Evolutionary conservation across 768 basidiomycete species (phyloP).

Genomic region (Leucocoprinus sp.): DNA sequence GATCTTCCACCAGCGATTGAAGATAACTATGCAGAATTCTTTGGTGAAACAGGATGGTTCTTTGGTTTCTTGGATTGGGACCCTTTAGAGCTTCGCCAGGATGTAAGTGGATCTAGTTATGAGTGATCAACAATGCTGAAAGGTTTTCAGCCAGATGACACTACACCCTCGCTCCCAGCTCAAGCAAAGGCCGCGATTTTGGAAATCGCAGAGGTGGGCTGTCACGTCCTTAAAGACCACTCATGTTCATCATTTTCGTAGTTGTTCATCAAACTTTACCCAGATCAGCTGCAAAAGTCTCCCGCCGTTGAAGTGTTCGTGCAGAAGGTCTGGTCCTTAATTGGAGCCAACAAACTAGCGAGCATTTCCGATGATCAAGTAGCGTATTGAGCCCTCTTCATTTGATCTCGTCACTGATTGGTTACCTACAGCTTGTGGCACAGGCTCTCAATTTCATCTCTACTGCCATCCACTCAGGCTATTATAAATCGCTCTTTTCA

Average conservation of each 20-base stretch:
- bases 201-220: constrained; percentile 77
- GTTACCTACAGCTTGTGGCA: constrained; percentile 60
- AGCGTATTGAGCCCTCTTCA: constrained; percentile 17
- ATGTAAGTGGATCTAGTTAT: constrained; percentile 40
- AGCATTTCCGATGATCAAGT: constrained; percentile 69
- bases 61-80: constrained; percentile 80
- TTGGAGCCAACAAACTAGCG: constrained; percentile 66
- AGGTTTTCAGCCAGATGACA: constrained; percentile 59
- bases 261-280: constrained; percentile 78
- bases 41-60: constrained; percentile 68
- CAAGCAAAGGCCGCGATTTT: constrained; percentile 84
- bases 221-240: neutral
- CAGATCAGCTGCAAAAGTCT: constrained; percentile 63
- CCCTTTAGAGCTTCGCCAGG: constrained; percentile 54
- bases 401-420: neutral
- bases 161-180: constrained; percentile 78
- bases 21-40: constrained; percentile 78
- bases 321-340: constrained; percentile 81
- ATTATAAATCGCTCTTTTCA: constrained; percentile 76
- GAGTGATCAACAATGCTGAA: neutral
- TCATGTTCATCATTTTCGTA: constrained; percentile 17
- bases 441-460: constrained; percentile 89
- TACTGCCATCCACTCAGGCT: constrained; percentile 82
- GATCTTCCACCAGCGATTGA: constrained; percentile 94
- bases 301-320: constrained; percentile 68